Conservation (phyloP, 495 filamentous ascomycete genomes). For the Evernia prunastri region DNA sequence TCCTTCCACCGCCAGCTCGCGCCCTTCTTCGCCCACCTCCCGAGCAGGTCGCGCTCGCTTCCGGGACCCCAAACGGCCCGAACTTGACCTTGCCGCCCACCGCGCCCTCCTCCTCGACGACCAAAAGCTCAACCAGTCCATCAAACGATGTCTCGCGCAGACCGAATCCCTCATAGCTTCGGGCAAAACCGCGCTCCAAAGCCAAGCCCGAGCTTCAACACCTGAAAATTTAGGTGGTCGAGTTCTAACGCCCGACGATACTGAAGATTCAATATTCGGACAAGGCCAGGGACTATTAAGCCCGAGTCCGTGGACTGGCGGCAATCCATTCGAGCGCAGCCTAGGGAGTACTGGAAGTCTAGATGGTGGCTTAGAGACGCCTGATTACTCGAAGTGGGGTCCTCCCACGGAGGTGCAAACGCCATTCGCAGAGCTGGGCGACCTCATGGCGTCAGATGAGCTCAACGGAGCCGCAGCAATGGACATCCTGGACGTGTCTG, state of each 20-base stretch:
- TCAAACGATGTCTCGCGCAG: constrained; percentile 79
- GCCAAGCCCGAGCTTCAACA: constrained; percentile 67
- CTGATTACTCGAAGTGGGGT: background rate
- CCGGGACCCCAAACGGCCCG: constrained; percentile 67
- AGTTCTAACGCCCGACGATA: constrained; percentile 62
- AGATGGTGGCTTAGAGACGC: constrained; percentile 1
- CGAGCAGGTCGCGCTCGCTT: constrained; percentile 40
- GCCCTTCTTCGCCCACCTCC: constrained; percentile 35
- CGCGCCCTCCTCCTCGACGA: constrained; percentile 80
- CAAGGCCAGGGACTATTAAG: constrained; percentile 21
- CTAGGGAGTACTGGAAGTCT: constrained; percentile 11
- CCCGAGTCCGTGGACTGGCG: constrained; percentile 8
- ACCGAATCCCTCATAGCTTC: constrained; percentile 87
- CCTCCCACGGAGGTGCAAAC: background rate
- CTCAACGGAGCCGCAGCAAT: background rate
- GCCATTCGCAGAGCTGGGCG: background rate
- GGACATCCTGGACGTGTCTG: background rate
- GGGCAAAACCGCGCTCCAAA: constrained; percentile 78
- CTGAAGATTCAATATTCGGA: constrained; percentile 40
- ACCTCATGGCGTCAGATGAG: background rate
- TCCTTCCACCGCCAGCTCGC: constrained; percentile 24
- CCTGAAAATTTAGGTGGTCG: constrained; percentile 69
- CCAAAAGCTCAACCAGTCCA: constrained; percentile 87
- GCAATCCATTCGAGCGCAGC: constrained; percentile 21
- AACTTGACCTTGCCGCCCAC: constrained; percentile 80